Conservation (phyloP, 805 yeast genomes). For the Kodamaea restingae region DNA sequence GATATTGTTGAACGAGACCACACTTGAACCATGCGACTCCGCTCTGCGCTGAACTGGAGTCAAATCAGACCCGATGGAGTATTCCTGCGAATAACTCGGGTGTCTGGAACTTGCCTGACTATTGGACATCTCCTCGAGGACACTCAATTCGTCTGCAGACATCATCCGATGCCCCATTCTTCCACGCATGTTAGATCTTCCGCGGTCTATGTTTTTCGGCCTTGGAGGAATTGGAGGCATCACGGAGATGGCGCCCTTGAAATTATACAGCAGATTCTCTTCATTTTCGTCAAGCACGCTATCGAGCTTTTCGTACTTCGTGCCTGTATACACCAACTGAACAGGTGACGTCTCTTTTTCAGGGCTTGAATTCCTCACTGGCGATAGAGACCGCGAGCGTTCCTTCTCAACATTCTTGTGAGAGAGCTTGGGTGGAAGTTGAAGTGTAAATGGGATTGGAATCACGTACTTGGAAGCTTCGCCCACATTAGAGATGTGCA, state of each 20-base stretch:
- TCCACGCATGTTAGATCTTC: slow-evolving; percentile 1
- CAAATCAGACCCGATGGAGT: not conserved
- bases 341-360: not conserved
- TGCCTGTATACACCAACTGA: slow-evolving; percentile 33
- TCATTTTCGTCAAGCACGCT: slow-evolving; percentile 15
- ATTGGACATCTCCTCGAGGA: slow-evolving; percentile 37
- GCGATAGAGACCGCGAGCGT: slow-evolving; percentile 13
- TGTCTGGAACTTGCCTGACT: slow-evolving; percentile 26
- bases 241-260: slow-evolving; percentile 1
- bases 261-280: slow-evolving; percentile 7
- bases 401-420: slow-evolving; percentile 18
- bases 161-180: slow-evolving; percentile 11
- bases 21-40: not conserved
- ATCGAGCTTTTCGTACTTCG: slow-evolving; percentile 33
- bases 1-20: not conserved
- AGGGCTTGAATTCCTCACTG: slow-evolving; percentile 7
- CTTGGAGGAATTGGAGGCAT: slow-evolving; percentile 8
- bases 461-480: slow-evolving; percentile 28
- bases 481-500: slow-evolving; percentile 28
- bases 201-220: slow-evolving; percentile 2
- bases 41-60: not conserved
- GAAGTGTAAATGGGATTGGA: slow-evolving; percentile 41
- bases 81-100: slow-evolving; percentile 17
- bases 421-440: slow-evolving; percentile 39
- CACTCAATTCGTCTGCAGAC: slow-evolving; percentile 36